phyloP scores from a whole-genome alignment of 768 basidiomycete species.

The Exidia glandulosa region DNA sequence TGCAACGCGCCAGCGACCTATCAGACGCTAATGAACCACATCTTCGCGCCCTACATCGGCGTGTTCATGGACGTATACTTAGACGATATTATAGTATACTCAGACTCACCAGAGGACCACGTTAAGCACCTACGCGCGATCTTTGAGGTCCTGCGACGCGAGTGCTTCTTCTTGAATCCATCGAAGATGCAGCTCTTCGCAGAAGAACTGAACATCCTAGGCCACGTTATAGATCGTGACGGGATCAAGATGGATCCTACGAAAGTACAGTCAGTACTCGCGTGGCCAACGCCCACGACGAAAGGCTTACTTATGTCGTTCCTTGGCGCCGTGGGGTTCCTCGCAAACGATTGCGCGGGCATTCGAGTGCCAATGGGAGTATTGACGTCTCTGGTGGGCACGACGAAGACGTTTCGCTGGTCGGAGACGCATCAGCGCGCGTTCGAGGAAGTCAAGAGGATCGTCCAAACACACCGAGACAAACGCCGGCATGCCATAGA shows the following conservation, averaged over 20 bases:
- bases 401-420: slow-evolving; percentile 18
- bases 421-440: slow-evolving; percentile 21
- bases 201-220: slow-evolving; percentile 16
- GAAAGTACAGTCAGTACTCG: slow-evolving; percentile 17
- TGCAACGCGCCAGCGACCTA: slow-evolving; percentile 12
- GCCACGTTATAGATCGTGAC: slow-evolving; percentile 25
- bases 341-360: slow-evolving; percentile 18
- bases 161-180: slow-evolving; percentile 6
- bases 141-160: slow-evolving; percentile 5
- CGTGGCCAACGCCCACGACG: slow-evolving; percentile 19
- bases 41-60: slow-evolving; percentile 10
- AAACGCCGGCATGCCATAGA: slow-evolving; percentile 13
- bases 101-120: slow-evolving; percentile 24
- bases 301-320: slow-evolving; percentile 26
- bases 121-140: slow-evolving; percentile 6
- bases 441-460: slow-evolving; percentile 25
- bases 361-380: slow-evolving; percentile 30
- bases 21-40: slow-evolving; percentile 9
- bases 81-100: slow-evolving; percentile 16
- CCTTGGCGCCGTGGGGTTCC: slow-evolving; percentile 19
- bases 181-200: slow-evolving; percentile 8
- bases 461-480: slow-evolving; percentile 13
- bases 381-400: slow-evolving; percentile 14
- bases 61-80: slow-evolving; percentile 13
- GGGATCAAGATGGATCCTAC: no score